Evolutionary conservation across 768 basidiomycete genomes (phyloP).

Genomic region (Cytidiella melzeri): DNA sequence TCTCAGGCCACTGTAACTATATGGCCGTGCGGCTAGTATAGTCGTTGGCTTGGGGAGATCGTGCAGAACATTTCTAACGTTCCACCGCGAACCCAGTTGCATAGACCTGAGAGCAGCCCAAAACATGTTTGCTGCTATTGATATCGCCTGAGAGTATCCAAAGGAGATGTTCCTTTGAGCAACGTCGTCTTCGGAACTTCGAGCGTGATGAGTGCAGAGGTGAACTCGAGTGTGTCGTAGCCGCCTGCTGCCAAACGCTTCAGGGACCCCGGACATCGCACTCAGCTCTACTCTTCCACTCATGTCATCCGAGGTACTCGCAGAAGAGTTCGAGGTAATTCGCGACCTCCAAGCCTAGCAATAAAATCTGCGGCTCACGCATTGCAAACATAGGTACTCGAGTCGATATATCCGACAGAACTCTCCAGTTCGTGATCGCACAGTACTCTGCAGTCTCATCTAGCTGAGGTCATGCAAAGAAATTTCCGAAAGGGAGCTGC

Average conservation of each 20-base stretch:
- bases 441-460: conserved; percentile 15
- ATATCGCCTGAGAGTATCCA: background rate
- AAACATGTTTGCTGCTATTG: background rate
- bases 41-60: background rate
- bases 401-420: conserved; percentile 95
- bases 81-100: background rate
- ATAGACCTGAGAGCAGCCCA: background rate
- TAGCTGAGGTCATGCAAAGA: conserved; percentile 62
- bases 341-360: no score
- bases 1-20: no score
- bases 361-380: no score
- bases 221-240: background rate
- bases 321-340: conserved; percentile 86
- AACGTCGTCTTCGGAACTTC: no score
- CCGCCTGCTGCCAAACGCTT: background rate
- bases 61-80: background rate
- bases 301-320: conserved; percentile 65
- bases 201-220: no score
- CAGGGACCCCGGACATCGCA: conserved; percentile 14
- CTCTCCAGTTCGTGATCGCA: conserved; percentile 69
- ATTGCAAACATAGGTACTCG: conserved; percentile 62
- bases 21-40: background rate
- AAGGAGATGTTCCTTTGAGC: no score
- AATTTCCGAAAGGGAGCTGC: conserved; percentile 73
- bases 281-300: conserved; percentile 9